These are phyloP conservation scores for Coleophoma eucalyptorum DNA, from an alignment of 2,329 filamentous ascomycete genomes.

Conservation along the genomic window DNA sequence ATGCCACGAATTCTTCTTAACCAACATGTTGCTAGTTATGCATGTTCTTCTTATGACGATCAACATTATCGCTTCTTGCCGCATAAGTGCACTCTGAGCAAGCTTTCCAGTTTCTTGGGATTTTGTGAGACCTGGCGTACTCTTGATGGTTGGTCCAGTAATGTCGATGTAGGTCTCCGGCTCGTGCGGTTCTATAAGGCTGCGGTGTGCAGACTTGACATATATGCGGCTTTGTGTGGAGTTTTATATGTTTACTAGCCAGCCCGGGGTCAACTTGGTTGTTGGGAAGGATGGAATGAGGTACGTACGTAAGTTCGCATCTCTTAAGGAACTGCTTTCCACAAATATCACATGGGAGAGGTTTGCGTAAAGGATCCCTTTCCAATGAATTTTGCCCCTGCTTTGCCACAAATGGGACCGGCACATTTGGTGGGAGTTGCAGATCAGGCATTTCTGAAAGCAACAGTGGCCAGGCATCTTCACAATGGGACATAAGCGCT, in stretches of 20 bases:
- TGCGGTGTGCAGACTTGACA: conserved; percentile 2
- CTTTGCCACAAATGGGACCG: neutral
- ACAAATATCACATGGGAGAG: neutral
- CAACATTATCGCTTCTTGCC: conserved; percentile 5
- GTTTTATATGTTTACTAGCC: conserved; percentile 2
- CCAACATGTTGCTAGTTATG: too few relatives aligned
- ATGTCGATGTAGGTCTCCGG: conserved; percentile 6
- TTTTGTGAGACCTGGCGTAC: conserved; percentile 1
- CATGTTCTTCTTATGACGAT: conserved; percentile 1
- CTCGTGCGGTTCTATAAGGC: neutral
- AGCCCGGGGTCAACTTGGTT: neutral
- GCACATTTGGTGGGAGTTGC: neutral
- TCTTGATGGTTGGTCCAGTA: conserved; percentile 3
- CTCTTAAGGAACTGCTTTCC: neutral
- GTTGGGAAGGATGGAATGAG: neutral
- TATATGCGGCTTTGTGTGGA: conserved; percentile 2
- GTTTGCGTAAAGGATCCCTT: neutral
- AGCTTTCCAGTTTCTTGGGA: neutral
- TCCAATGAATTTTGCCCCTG: neutral
- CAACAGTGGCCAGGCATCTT: neutral
- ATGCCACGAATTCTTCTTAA: too few relatives aligned
- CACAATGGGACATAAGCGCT: neutral
- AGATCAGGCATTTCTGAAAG: neutral
- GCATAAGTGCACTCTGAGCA: conserved; percentile 5
- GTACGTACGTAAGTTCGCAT: conserved; percentile 2